phyloP scores from a whole-genome alignment of 2,329 filamentous ascomycete species.

The Penicillium carneum region DNA sequence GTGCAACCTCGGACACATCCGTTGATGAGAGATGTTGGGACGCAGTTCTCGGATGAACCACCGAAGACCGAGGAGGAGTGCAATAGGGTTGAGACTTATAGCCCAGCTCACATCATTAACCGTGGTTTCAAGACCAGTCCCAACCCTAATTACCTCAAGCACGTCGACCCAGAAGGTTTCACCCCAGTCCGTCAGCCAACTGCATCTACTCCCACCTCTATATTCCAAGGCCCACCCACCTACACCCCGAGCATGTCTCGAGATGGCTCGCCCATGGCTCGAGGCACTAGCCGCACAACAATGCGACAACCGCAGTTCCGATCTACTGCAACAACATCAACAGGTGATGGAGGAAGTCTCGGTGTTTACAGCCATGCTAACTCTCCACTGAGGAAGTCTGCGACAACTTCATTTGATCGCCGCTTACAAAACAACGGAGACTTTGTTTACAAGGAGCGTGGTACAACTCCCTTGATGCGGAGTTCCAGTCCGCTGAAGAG shows the following conservation, averaged over 20 bases:
- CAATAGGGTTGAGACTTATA: slow-evolving; percentile 68
- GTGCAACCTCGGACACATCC: slow-evolving; percentile 89
- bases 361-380: slow-evolving; percentile 81
- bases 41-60: slow-evolving; percentile 68
- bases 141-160: slow-evolving; percentile 78
- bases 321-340: slow-evolving; percentile 47
- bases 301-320: slow-evolving; percentile 64
- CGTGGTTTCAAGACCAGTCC: slow-evolving; percentile 81
- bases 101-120: slow-evolving; percentile 69
- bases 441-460: slow-evolving; percentile 46
- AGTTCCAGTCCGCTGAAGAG: slow-evolving; percentile 54
- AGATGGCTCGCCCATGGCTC: slow-evolving; percentile 56
- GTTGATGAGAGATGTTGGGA: slow-evolving; percentile 77
- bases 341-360: slow-evolving; percentile 75
- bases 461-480: slow-evolving; percentile 48
- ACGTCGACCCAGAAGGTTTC: slow-evolving; percentile 72
- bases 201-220: slow-evolving; percentile 53
- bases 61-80: slow-evolving; percentile 53
- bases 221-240: slow-evolving; percentile 40
- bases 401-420: slow-evolving; percentile 62
- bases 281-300: slow-evolving; percentile 48
- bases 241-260: slow-evolving; percentile 56
- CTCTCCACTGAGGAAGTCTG: slow-evolving; percentile 82
- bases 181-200: slow-evolving; percentile 50
- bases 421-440: slow-evolving; percentile 51